Percentiles rank a stretch among this genome's conserved stretches.
Conservation (phyloP, 805 yeast species). For the Ogataea ramenticola region DNA sequence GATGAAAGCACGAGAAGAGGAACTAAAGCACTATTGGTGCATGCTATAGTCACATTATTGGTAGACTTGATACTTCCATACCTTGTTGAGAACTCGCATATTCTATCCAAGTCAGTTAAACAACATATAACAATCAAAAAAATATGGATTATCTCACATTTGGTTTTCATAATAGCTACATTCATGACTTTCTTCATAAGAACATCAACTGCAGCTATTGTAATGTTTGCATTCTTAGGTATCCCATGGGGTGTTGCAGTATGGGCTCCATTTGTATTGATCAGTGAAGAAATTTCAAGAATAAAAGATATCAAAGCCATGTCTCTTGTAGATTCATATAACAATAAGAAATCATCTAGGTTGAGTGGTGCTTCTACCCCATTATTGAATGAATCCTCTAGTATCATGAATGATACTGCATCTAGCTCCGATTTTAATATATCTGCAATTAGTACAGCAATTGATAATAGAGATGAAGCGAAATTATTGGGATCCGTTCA, state of each 20-base stretch:
- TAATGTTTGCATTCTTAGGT: conserved; percentile 46
- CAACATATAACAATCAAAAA: conserved; percentile 22
- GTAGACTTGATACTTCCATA: conserved; percentile 39
- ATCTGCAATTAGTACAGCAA: neutral
- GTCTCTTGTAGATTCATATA: conserved; percentile 5
- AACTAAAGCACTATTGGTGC: conserved; percentile 40
- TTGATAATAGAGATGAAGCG: neutral
- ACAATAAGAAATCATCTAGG: too few species aligned
- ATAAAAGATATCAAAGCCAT: conserved; percentile 39
- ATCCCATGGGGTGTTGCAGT: conserved; percentile 59
- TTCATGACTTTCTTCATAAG: conserved; percentile 37
- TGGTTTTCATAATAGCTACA: conserved; percentile 42
- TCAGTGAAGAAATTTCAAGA: conserved; percentile 49
- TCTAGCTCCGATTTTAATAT: neutral
- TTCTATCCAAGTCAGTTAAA: conserved; percentile 9
- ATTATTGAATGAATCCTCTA: neutral
- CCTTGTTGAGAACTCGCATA: conserved; percentile 21
- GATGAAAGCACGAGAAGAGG: conserved; percentile 48
- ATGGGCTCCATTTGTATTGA: conserved; percentile 61
- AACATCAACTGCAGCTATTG: conserved; percentile 35
- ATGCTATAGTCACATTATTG: conserved; percentile 39
- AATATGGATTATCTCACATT: conserved; percentile 46
- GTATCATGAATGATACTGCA: neutral
- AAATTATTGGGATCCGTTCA: neutral
- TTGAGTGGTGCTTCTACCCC: neutral